Evolutionary conservation across 2,329 filamentous ascomycete species (phyloP), one percentile per base, ranked within the genome.

Genomic region (Paecilomyces variotii): DNA sequence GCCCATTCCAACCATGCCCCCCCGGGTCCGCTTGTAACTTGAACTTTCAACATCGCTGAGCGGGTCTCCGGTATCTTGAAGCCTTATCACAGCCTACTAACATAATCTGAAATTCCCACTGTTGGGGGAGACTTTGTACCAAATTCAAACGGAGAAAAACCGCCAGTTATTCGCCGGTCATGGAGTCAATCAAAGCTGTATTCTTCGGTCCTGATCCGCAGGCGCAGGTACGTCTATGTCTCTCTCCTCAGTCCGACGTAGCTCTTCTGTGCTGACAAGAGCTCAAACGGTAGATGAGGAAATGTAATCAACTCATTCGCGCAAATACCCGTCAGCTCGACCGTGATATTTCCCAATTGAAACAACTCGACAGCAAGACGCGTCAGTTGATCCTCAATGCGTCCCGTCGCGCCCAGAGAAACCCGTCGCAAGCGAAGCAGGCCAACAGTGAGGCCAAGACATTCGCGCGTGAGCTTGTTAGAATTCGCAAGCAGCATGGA

Each of bases 191-290:
- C 72, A 90, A 86, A 74, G 82, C 87, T 60, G 86, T 97, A 69
- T 93, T 97, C 77, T 91, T 87, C 75, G 93, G 91, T 76, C 93
- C 94, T 39, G 92, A 96, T 71, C 94, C 94, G 52, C 89, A 95
- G 75, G 89, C 88, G 63, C 93, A 99, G 83, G 93, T 96, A 80
- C 65, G 80, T 45, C n/a, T 6, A 1, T n/a, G 14, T 19, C 19
- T n/a, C 39, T 19, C 19, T 45, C 19, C 35, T 56, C 34, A 54
- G 4, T 58, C 30, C 27, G 12, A 32, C 57, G 54, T 45, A 11
- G 25, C 55, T 30, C 45, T 56, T 56, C 39, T n/a, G 45, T 53
- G 35, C 19, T 50, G 39, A 45, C 19, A 7, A 45, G 19, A 45
- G 19, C 39, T 9, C 4, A 19, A 45, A 45, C 19, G 14, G 28